Conservation (phyloP, 2,329 filamentous ascomycete species). For the Fusarium equiseti region DNA sequence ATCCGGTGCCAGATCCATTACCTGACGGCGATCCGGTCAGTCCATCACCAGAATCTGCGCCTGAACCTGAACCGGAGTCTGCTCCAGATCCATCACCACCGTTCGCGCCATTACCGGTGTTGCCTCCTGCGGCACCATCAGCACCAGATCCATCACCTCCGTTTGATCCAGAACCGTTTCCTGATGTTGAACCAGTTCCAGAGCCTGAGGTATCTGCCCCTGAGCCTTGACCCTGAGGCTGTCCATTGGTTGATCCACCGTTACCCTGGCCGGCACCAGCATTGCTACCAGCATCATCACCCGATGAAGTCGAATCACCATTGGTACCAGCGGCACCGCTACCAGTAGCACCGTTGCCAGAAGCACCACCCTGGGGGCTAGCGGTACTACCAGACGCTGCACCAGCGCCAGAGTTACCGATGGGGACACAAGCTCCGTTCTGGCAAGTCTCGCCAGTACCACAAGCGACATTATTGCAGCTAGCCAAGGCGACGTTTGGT, state of each 20-base stretch:
- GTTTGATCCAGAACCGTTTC: background rate
- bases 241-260: background rate
- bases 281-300: background rate
- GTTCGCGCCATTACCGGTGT: background rate
- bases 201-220: background rate
- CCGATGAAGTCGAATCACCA: background rate
- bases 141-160: background rate
- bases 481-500: background rate
- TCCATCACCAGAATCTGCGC: background rate
- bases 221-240: background rate
- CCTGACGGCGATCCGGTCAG: background rate
- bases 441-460: constrained; percentile 20
- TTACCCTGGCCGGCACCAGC: background rate
- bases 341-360: background rate
- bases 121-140: no score
- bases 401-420: background rate
- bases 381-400: background rate
- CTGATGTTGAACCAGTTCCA: background rate
- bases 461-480: constrained; percentile 12
- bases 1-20: background rate
- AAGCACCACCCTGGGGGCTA: background rate
- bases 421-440: constrained; percentile 13
- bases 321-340: background rate
- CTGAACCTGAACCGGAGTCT: background rate
- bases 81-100: background rate